phyloP scores from a whole-genome alignment of 768 basidiomycete genomes.

The Termitomyces titanicus region DNA sequence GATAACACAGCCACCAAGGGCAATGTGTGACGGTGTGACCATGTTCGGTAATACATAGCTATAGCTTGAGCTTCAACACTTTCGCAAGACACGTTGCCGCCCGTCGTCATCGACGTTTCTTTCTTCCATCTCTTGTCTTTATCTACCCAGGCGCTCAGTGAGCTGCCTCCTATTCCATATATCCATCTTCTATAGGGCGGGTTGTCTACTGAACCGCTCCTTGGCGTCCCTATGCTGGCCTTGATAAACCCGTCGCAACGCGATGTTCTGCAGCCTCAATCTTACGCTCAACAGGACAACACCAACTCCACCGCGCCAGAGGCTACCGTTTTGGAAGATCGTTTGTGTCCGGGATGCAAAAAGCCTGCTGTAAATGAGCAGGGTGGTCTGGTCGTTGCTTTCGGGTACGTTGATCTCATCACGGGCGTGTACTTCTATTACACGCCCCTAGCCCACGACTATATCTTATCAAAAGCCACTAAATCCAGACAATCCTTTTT shows the following conservation, averaged over 20 bases:
- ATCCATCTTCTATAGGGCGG: conserved; percentile 14
- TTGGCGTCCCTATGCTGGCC: conserved; percentile 17
- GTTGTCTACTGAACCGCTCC: conserved; percentile 1
- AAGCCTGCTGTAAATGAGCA: conserved; percentile 74
- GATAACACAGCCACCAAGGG: conserved; percentile 6
- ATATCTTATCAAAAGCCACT: conserved; percentile 1
- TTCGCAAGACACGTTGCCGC: conserved; percentile 15
- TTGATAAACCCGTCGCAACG: conserved; percentile 22
- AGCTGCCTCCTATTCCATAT: conserved; percentile 17
- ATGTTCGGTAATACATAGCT: conserved; percentile 3
- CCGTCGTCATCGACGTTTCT: conserved; percentile 12
- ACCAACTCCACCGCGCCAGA: conserved; percentile 18
- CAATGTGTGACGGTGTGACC: conserved; percentile 12
- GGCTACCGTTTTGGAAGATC: conserved; percentile 41
- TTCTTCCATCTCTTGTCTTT: conserved; percentile 15
- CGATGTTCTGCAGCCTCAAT: conserved; percentile 22
- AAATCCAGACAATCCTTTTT: conserved; percentile 80
- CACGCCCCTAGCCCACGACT: not conserved
- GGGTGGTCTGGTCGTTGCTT: conserved; percentile 90
- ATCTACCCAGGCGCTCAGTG: conserved; percentile 22
- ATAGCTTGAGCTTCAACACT: not conserved
- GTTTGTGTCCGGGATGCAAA: conserved; percentile 80
- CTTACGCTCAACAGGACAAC: conserved; percentile 24
- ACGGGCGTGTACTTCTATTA: not conserved
- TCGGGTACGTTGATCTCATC: conserved; percentile 64